Percentiles rank a stretch among this genome's conserved stretches.
These are phyloP conservation scores for Mycosarcoma mackinlayi DNA, from an alignment of 1,284 basidiomycete genomes.

Conservation along the genomic window DNA sequence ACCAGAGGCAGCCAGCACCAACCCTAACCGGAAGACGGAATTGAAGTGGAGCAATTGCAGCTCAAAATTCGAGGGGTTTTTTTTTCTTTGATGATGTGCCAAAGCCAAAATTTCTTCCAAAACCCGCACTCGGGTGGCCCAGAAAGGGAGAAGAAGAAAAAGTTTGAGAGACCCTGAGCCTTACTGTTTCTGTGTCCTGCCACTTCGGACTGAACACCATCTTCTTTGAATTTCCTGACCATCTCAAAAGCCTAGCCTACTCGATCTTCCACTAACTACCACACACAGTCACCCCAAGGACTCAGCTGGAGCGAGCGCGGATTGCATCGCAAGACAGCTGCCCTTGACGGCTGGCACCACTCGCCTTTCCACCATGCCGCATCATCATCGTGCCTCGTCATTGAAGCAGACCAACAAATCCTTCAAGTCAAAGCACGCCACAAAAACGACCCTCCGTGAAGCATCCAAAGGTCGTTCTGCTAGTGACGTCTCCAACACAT, in stretches of 20 bases:
- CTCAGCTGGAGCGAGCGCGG: too few relatives aligned
- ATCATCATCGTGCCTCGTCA: conserved; percentile 57
- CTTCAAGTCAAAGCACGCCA: conserved; percentile 66
- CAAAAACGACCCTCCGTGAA: conserved; percentile 59
- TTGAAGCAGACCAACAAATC: conserved; percentile 65
- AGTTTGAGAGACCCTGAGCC: conserved; percentile 2
- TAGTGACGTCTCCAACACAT: conserved; percentile 26
- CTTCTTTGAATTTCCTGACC: conserved; percentile 1
- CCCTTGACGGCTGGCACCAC: background rate
- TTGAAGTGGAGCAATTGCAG: conserved; percentile 8
- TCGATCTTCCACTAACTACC: too few relatives aligned
- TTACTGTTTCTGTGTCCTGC: background rate
- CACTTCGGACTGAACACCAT: background rate
- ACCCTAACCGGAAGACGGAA: conserved; percentile 13
- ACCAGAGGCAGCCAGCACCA: too few relatives aligned
- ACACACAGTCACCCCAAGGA: too few relatives aligned
- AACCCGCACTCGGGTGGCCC: background rate
- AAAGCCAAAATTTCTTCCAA: background rate
- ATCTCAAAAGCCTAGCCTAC: too few relatives aligned
- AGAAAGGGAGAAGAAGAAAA: background rate
- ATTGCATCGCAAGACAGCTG: background rate
- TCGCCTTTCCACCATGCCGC: conserved; percentile 29
- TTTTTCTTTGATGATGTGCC: background rate
- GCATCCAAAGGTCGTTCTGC: conserved; percentile 55
- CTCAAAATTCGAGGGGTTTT: conserved; percentile 8